Percentiles rank a stretch among this genome's conserved stretches.
Conservation (phyloP, 169 alveolate species). For the Eimeria necatrix region DNA sequence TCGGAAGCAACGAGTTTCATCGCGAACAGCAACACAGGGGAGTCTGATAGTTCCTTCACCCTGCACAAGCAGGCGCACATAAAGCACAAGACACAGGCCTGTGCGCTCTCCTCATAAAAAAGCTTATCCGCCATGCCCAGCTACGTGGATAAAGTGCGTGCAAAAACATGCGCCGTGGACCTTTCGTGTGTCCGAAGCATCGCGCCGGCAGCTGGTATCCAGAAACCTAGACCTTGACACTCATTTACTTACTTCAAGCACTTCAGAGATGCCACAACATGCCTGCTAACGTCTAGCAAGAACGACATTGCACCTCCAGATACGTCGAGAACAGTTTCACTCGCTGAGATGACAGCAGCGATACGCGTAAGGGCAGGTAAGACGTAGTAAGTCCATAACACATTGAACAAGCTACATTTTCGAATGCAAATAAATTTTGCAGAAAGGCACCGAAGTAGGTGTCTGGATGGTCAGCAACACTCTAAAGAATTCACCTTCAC, state of each 20-base stretch:
- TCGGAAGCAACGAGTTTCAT: conserved; percentile 42
- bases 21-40: conserved; percentile 23
- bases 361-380: not conserved
- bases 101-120: not conserved
- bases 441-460: too few species aligned
- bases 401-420: not conserved
- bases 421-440: too few species aligned
- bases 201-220: not conserved
- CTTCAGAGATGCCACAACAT: not conserved
- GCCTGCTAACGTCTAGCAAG: conserved; percentile 34
- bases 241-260: conserved; percentile 5
- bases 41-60: conserved; percentile 19
- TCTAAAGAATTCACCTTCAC: not conserved
- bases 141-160: not conserved
- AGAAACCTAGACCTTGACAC: too few species aligned
- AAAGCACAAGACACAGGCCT: not conserved
- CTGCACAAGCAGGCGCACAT: conserved; percentile 1
- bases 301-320: conserved; percentile 65
- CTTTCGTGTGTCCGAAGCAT: not conserved
- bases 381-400: not conserved
- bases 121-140: not conserved
- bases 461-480: not conserved
- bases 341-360: conserved; percentile 18
- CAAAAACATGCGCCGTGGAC: not conserved
- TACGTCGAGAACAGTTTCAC: not conserved